Percentiles rank a stretch among this genome's conserved stretches.
Conservation (phyloP, 352 stramenopile genomes). For the Phytophthora fragariae region DNA sequence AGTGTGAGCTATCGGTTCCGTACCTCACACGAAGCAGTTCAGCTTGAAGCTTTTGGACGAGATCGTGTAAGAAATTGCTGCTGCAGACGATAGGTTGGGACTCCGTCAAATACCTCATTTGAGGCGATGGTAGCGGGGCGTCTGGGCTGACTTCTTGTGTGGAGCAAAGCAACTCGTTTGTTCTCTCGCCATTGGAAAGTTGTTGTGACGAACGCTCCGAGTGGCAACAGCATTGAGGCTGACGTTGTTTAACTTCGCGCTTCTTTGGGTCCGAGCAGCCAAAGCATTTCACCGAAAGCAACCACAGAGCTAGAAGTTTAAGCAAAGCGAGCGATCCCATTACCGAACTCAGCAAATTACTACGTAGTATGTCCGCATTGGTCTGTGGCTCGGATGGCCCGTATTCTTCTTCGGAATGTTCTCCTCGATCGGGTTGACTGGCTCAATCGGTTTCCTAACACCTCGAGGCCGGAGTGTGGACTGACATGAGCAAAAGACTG, state of each 20-base stretch:
- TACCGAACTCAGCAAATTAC: not conserved
- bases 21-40: slow-evolving; percentile 7
- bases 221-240: not conserved
- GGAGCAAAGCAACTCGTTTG: not conserved
- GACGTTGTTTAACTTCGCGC: not conserved
- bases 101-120: not conserved
- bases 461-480: not conserved
- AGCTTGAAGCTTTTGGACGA: not conserved
- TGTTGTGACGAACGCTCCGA: not conserved
- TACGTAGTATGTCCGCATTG: not conserved
- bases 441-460: slow-evolving; percentile 17
- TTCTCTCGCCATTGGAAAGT: not conserved
- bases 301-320: not conserved
- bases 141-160: not conserved
- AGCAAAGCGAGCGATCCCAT: not conserved
- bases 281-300: slow-evolving; percentile 1
- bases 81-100: not conserved
- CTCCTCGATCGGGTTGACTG: not conserved
- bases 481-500: not conserved
- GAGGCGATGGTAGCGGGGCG: not conserved
- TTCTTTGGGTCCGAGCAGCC: not conserved
- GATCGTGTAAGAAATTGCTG: not conserved
- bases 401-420: slow-evolving; percentile 8
- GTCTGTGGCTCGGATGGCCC: not conserved
- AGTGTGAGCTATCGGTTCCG: slow-evolving; percentile 13